A percentile compares a stretch with the other conserved stretches of the same genome.
Evolutionary conservation across 352 stramenopile species (phyloP).

Genomic region (Pythium brachiatum): DNA sequence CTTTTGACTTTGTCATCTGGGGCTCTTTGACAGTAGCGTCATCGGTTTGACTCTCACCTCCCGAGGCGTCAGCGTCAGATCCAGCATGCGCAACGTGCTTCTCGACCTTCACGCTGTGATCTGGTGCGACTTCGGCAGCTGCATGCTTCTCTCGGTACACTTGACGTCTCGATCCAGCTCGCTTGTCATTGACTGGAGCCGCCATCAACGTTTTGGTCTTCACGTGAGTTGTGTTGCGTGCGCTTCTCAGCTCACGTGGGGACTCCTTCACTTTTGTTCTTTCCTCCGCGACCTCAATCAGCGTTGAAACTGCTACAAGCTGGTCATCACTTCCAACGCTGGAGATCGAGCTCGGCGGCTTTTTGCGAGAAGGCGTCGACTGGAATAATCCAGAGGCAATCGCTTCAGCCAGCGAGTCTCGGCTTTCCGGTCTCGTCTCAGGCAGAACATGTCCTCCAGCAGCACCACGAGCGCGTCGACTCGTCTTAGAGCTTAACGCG

Average conservation of each 20-base stretch:
- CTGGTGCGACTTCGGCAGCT: conserved; percentile 13
- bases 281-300: background rate
- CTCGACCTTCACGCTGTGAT: conserved; percentile 7
- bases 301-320: conserved; percentile 1
- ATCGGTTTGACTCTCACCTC: conserved; percentile 8
- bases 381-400: background rate
- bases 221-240: background rate
- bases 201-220: conserved; percentile 4
- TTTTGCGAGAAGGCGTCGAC: conserved; percentile 18
- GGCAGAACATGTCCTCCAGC: background rate
- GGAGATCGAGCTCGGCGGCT: conserved; percentile 33
- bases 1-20: background rate
- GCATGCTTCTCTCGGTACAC: conserved; percentile 63
- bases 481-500: background rate
- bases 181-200: conserved; percentile 9
- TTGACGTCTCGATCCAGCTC: conserved; percentile 34
- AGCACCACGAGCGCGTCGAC: conserved; percentile 7
- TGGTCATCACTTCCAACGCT: conserved; percentile 30
- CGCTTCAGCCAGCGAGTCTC: background rate
- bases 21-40: background rate
- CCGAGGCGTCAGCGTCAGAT: conserved; percentile 17
- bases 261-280: conserved; percentile 11
- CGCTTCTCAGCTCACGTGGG: conserved; percentile 10
- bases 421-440: background rate
- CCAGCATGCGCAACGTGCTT: background rate